Conservation (phyloP, 2,329 filamentous ascomycete species). For the Trichoderma sp. region DNA sequence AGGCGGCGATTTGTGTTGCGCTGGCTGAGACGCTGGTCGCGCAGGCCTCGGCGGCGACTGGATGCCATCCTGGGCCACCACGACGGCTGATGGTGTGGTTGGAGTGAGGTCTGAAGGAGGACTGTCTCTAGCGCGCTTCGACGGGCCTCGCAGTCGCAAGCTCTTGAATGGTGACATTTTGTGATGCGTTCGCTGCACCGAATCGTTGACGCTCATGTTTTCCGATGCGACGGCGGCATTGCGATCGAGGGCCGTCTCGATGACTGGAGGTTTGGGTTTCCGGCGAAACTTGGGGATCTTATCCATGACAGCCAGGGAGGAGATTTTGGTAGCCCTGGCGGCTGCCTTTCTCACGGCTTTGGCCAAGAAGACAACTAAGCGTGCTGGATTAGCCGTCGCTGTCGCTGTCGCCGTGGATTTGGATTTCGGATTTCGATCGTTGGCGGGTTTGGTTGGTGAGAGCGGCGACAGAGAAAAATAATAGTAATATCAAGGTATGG, state of each 20-base stretch:
- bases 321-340: slow-evolving; percentile 27
- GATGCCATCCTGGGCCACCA: slow-evolving; percentile 39
- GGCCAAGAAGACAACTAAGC: slow-evolving; percentile 67
- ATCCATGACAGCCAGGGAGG: slow-evolving; percentile 35
- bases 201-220: slow-evolving; percentile 27
- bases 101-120: slow-evolving; percentile 38
- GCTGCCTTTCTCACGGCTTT: slow-evolving; percentile 31
- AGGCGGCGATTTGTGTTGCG: slow-evolving; percentile 6
- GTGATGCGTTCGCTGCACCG: slow-evolving; percentile 22
- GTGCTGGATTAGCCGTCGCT: not conserved
- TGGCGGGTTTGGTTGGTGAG: slow-evolving; percentile 22
- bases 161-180: slow-evolving; percentile 44
- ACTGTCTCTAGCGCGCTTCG: slow-evolving; percentile 46
- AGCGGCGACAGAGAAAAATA: not conserved
- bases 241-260: slow-evolving; percentile 41
- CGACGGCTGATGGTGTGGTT: slow-evolving; percentile 31
- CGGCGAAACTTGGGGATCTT: slow-evolving; percentile 44
- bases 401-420: not conserved
- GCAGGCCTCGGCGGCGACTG: slow-evolving; percentile 10
- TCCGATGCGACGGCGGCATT: slow-evolving; percentile 31
- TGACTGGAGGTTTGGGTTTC: slow-evolving; percentile 44
- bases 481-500: not conserved
- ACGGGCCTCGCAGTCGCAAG: slow-evolving; percentile 44
- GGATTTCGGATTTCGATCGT: not conserved
- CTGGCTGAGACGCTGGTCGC: not conserved